Evolutionary conservation across 768 basidiomycete genomes (phyloP).

Genomic region (Gloeopeniophorella convolvens): DNA sequence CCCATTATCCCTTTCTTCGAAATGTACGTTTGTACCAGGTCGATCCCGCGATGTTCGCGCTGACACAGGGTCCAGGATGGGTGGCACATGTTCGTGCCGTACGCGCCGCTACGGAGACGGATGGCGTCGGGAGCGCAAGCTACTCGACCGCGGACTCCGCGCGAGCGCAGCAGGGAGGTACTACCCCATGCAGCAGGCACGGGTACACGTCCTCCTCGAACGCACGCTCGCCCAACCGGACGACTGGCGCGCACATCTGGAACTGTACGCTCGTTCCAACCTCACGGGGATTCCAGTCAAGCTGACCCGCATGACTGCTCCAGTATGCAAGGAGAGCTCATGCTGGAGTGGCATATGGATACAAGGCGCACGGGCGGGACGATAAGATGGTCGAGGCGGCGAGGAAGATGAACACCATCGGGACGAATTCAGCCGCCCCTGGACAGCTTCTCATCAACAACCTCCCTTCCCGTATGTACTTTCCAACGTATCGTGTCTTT

Average conservation of each 20-base stretch:
- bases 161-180: not conserved
- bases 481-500: no score
- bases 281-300: no score
- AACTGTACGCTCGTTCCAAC: not conserved
- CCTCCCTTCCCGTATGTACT: not conserved
- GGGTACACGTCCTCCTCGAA: not conserved
- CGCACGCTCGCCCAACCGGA: not conserved
- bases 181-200: not conserved
- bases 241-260: not conserved
- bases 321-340: not conserved
- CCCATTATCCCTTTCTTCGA: not conserved
- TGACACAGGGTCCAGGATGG: not conserved
- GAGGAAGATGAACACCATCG: not conserved
- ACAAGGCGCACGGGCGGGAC: no score
- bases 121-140: conserved; percentile 3
- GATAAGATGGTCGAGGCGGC: not conserved
- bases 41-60: not conserved
- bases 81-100: not conserved
- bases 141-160: conserved; percentile 8
- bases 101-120: not conserved
- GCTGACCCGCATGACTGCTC: no score
- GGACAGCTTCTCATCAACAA: not conserved
- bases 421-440: no score
- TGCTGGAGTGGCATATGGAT: no score
- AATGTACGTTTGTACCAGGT: not conserved